These are phyloP conservation scores for Monosporascus sp. DNA, from an alignment of 2,329 filamentous ascomycete genomes.

Conservation along the genomic window DNA sequence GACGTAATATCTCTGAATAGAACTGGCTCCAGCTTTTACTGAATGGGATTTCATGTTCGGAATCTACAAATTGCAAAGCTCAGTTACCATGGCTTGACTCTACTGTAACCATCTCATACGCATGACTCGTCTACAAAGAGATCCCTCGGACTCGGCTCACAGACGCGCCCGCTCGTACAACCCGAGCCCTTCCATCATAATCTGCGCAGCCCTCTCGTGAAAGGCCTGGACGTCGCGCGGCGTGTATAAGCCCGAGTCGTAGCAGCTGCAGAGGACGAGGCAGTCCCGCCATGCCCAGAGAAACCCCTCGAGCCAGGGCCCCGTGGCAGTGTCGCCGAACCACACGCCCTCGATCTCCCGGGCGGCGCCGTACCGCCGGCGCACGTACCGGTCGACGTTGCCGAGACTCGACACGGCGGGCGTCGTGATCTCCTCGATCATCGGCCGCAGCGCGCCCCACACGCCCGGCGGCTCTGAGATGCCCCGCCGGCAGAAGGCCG, in stretches of 20 bases:
- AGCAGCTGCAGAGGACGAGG: background rate
- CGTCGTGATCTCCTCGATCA: slow-evolving; percentile 1
- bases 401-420: slow-evolving; percentile 1
- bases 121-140: too few relatives aligned
- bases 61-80: too few relatives aligned
- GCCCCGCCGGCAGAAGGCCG: slow-evolving; percentile 1
- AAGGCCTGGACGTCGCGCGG: background rate
- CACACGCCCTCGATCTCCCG: background rate
- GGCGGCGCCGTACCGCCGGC: background rate
- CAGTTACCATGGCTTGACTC: too few relatives aligned
- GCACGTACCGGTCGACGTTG: background rate
- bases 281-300: background rate
- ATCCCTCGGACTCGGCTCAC: background rate
- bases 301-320: background rate
- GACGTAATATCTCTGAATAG: too few relatives aligned
- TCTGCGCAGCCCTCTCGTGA: background rate
- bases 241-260: background rate
- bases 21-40: too few relatives aligned
- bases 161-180: background rate
- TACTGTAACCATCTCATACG: too few relatives aligned
- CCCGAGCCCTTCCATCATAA: background rate
- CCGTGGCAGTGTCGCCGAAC: background rate
- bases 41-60: too few relatives aligned
- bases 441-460: background rate
- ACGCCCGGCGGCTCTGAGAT: background rate